Conservation (phyloP, 2,329 filamentous ascomycete species). For the Xylaria arbuscula region DNA sequence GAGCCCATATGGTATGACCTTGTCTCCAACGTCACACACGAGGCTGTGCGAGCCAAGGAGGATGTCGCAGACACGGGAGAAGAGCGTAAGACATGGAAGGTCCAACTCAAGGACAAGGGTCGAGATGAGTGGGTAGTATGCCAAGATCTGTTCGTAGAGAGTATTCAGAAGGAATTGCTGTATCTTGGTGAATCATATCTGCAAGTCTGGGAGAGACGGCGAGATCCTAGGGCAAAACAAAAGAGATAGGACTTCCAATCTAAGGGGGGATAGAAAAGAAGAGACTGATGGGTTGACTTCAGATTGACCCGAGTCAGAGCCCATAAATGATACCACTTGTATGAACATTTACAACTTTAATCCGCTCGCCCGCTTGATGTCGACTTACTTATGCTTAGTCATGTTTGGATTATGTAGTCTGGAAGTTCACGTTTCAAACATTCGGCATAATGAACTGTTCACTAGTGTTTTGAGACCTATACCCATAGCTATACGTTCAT, state of each 20-base stretch:
- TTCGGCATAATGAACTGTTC: slow-evolving; percentile 4
- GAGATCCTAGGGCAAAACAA: slow-evolving; percentile 58
- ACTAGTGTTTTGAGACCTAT: not conserved
- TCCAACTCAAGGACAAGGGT: slow-evolving; percentile 84
- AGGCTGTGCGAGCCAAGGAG: slow-evolving; percentile 79
- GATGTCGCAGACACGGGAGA: slow-evolving; percentile 92
- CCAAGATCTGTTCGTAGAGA: slow-evolving; percentile 93
- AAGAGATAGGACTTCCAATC: slow-evolving; percentile 48
- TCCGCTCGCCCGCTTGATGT: not conserved
- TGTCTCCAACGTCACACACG: slow-evolving; percentile 93
- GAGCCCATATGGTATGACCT: slow-evolving; percentile 96
- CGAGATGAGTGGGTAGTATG: slow-evolving; percentile 90
- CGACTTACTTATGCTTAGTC: not conserved
- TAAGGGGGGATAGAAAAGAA: not conserved
- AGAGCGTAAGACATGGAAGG: slow-evolving; percentile 90
- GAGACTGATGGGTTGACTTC: not conserved
- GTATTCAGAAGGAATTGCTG: slow-evolving; percentile 86
- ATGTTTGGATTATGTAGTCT: not conserved
- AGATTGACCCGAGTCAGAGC: slow-evolving; percentile 8
- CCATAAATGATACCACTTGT: slow-evolving; percentile 29
- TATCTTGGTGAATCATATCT: slow-evolving; percentile 95
- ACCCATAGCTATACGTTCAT: slow-evolving; percentile 11
- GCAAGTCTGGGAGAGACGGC: slow-evolving; percentile 94
- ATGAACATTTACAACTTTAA: not conserved
- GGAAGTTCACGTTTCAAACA: not conserved